Base-by-base conservation (phyloP, 768 basidiomycete genomes). In the Tremella mesenterica region DNA sequence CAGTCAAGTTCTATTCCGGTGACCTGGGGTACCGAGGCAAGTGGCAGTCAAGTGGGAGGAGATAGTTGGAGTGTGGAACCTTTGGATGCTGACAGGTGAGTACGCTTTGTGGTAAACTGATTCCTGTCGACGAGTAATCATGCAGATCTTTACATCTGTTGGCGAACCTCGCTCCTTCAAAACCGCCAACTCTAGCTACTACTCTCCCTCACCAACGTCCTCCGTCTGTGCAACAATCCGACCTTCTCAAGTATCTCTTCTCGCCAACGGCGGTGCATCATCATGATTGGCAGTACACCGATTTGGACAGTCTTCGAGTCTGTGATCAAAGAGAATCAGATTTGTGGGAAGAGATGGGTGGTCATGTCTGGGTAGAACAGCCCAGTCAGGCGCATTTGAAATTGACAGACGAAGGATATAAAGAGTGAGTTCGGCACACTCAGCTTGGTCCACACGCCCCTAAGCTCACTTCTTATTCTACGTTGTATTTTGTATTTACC, bases 341-440 rank as follows among this genome's bases (percentile, higher is more conserved):
- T 54, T 34, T 69, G 9, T 65, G 61, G 61, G 67, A 69, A 50
- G 64, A 64, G 43, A 49, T 53, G 10, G 48, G 57, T 44, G 59
- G 63, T 14, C 33, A 43, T 13, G 44, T 65, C 27, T 71, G 69
- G 52, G 52, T 50, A 3, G 64, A 61, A 29, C 6, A 41, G n/a
- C 71, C 73, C 4, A 70, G 86, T 27, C 83, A 86, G 51, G 73
- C 83, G 39, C 88, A 87, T 13, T 74, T 75, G 58, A 81, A 81
- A 70, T 77, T 92, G 41, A 81, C 83, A 57, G 85, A 88, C 61
- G 74, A 75, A 12, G 86, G 84, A 73, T 81, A 84, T 75, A 80
- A 80, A 72, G 88, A 91, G 91, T 93, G 76, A 74, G 88, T 86
- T n/a, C n/a, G n/a, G n/a, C 58, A 34, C n/a, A n/a, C n/a, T n/a